Evolutionary conservation across 495 filamentous ascomycete species (phyloP).

Genomic region (Trypethelium eluteriae): DNA sequence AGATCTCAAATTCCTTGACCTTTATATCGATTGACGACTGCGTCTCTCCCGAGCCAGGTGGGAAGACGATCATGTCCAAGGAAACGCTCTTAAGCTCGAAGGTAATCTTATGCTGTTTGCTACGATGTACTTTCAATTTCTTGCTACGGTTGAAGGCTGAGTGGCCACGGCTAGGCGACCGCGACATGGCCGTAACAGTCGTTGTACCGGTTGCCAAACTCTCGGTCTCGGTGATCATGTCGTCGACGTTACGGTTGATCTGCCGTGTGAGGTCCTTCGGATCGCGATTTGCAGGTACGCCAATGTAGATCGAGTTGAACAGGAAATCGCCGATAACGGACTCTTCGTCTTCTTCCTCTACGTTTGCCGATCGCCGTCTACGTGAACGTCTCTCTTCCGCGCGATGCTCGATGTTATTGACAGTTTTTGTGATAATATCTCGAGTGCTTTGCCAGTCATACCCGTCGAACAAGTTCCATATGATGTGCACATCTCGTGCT

Average conservation of each 20-base stretch:
- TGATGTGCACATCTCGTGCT: conserved; percentile 79
- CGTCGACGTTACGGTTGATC: conserved; percentile 83
- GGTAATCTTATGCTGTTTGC: conserved; percentile 87
- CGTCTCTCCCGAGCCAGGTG: conserved; percentile 67
- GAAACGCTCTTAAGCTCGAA: conserved; percentile 86
- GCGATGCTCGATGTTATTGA: conserved; percentile 74
- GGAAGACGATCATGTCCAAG: conserved; percentile 76
- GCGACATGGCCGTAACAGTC: conserved; percentile 46
- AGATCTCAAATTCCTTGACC: conserved; percentile 76
- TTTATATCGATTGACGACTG: conserved; percentile 79
- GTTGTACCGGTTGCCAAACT: conserved; percentile 58
- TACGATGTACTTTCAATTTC: conserved; percentile 68
- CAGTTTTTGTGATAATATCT: conserved; percentile 61
- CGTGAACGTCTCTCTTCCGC: conserved; percentile 61
- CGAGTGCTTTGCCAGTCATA: conserved; percentile 91
- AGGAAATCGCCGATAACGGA: conserved; percentile 88
- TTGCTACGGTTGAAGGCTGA: conserved; percentile 24
- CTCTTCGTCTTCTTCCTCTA: conserved; percentile 65
- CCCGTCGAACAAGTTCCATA: conserved; percentile 97
- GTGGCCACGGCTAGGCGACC: conserved; percentile 44
- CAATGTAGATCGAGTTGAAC: conserved; percentile 98
- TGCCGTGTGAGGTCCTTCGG: conserved; percentile 68
- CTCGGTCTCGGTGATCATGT: conserved; percentile 78
- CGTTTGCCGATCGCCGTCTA: conserved; percentile 43
- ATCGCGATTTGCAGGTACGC: conserved; percentile 77